Percentiles rank a stretch among this genome's conserved stretches.
Evolutionary conservation across 129 eudicot species (phyloP).

Genomic region (Sambucus nigra): DNA sequence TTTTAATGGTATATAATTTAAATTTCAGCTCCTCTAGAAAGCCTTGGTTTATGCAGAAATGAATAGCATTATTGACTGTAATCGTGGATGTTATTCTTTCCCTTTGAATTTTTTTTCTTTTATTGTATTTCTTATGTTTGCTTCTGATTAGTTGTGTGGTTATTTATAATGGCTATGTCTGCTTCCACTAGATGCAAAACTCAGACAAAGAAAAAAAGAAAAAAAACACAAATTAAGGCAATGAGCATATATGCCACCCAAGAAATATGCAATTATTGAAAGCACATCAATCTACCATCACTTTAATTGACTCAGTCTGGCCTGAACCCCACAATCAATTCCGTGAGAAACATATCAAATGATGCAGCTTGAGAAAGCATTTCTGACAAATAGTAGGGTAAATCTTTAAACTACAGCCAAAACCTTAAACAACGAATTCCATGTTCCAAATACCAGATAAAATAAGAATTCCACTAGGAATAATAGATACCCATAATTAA

Average conservation of each 20-base stretch:
- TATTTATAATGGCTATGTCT: too few relatives aligned
- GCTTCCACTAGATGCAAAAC: too few relatives aligned
- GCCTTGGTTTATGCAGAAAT: too few relatives aligned
- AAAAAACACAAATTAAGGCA: not conserved
- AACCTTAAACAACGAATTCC: not conserved
- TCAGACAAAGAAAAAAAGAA: too few relatives aligned
- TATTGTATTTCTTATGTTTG: too few relatives aligned
- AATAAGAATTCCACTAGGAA: too few relatives aligned
- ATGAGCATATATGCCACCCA: constrained; percentile 64
- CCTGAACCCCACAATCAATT: constrained; percentile 57
- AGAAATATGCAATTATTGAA: constrained; percentile 89
- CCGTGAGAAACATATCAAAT: not conserved
- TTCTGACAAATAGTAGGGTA: not conserved
- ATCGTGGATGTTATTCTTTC: too few relatives aligned
- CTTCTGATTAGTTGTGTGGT: too few relatives aligned
- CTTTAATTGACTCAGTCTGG: constrained; percentile 84
- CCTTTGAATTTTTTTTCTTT: too few relatives aligned
- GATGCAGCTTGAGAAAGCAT: not conserved
- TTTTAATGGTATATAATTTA: too few relatives aligned
- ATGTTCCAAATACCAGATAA: not conserved
- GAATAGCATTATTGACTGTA: too few relatives aligned
- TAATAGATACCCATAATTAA: not conserved
- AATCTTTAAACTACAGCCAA: not conserved
- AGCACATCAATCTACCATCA: constrained; percentile 83
- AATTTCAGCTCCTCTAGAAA: too few relatives aligned